These are phyloP conservation scores for Macaranga tanarius DNA, from an alignment of 441 rosid species.

Conservation along the genomic window DNA sequence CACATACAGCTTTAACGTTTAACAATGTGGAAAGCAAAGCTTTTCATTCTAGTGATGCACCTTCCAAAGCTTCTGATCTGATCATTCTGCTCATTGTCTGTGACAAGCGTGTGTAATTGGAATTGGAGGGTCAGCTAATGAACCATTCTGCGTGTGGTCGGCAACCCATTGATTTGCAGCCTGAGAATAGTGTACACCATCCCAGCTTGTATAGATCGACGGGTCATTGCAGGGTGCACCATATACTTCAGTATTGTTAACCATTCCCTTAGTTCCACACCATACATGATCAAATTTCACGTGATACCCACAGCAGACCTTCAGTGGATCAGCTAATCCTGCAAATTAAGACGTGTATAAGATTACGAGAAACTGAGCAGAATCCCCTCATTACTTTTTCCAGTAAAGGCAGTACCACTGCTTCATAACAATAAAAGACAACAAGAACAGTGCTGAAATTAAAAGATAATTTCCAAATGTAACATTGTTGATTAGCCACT, in stretches of 20 bases:
- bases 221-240: slow-evolving; percentile 69
- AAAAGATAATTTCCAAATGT: no score
- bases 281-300: slow-evolving; percentile 70
- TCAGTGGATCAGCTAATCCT: slow-evolving; percentile 73
- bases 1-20: neutral
- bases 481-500: neutral
- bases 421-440: neutral
- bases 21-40: neutral
- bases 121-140: slow-evolving; percentile 63
- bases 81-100: slow-evolving; percentile 25
- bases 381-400: neutral
- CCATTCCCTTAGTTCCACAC: slow-evolving; percentile 68
- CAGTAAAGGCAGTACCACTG: neutral
- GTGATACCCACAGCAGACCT: slow-evolving; percentile 84
- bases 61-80: neutral
- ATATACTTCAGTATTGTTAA: slow-evolving; percentile 51
- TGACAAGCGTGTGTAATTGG: slow-evolving; percentile 69
- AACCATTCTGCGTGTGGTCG: slow-evolving; percentile 56
- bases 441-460: no score
- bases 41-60: neutral
- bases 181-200: slow-evolving; percentile 83
- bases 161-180: slow-evolving; percentile 77
- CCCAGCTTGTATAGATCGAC: slow-evolving; percentile 66
- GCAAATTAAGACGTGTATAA: neutral
- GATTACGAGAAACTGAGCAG: neutral